Evolutionary conservation across 495 filamentous ascomycete genomes (phyloP), one percentile per base, ranked within the genome.

Genomic region (Penicillium goetzii): DNA sequence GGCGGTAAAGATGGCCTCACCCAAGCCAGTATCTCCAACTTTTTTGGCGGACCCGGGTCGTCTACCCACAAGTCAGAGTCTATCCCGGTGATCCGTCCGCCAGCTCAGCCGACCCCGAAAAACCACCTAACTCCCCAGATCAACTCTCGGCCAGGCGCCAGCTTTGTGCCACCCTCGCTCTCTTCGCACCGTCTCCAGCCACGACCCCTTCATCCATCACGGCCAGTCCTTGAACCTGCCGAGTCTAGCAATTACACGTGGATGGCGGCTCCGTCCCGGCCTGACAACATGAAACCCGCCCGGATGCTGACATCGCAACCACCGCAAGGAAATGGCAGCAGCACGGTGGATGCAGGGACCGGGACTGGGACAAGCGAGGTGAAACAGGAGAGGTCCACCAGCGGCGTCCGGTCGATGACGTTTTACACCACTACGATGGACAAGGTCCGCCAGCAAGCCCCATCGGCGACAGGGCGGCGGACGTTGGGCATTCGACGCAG

Each of bases 401-500:
- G 65, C 12, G 62, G 64, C 43, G 60, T 78, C 47, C 71, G 71
- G 38, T 78, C 81, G 11, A 76, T 76, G 26, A 84, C 80, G 54
- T 83, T 81, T 60, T 83, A 88, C 69, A 82, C 75, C 3, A 87
- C 86, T 3, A 84, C 77, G 14, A 78, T 83, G 75, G 76, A 77
- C 33, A 81, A 68, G 71, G 61, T 78, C 23, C 69, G 73, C 21
- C 73, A 74, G 32, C 70, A 74, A 43, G 65, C 58, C 26, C 49
- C 72, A 32, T 63, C 72, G 33, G 64, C 63, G 14, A 60, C 71
- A 32, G 74, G 69, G 59, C 72, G 80, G 53, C 82, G 76, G 71
- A 87, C 85, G n/a, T 63, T 88, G 57, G 86, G 86, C 5, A 80
- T 84, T 57, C 79, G 86, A 56, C 78, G 86, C 55, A 86, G 81